Evolutionary conservation across 257 asterid genomes (phyloP).

Genomic region (Gardenia jasminoides): DNA sequence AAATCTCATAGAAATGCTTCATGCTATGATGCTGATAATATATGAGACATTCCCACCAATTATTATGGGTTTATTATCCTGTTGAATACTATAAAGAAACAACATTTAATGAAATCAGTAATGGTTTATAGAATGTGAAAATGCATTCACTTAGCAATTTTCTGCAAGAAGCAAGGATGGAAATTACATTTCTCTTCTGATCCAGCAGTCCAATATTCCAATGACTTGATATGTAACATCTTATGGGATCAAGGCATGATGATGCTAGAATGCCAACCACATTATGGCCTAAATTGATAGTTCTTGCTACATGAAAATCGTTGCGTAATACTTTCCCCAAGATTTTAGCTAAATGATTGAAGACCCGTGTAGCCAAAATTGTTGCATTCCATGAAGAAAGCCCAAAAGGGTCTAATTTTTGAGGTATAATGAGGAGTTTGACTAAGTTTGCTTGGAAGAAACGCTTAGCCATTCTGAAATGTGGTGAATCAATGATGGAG

Average conservation of each 20-base stretch:
- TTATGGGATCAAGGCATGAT: neutral
- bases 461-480: neutral
- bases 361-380: neutral
- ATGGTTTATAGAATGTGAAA: neutral
- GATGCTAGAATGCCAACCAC: slow-evolving; percentile 1
- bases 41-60: slow-evolving; percentile 7
- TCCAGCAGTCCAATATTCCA: neutral
- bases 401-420: neutral
- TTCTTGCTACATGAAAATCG: neutral
- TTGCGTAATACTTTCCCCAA: neutral
- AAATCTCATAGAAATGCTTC: slow-evolving; percentile 2
- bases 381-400: neutral
- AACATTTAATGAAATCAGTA: too few species aligned
- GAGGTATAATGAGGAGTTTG: slow-evolving; percentile 1
- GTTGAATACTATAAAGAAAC: neutral
- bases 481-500: neutral
- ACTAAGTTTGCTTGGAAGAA: slow-evolving; percentile 8
- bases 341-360: slow-evolving; percentile 9
- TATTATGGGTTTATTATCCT: neutral
- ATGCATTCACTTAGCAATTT: too few species aligned
- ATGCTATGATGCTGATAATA: neutral
- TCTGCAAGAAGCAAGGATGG: too few species aligned
- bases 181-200: neutral
- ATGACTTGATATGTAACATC: neutral
- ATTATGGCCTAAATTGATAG: neutral